Evolutionary conservation across 768 basidiomycete genomes (phyloP).

Genomic region (Lyophyllum atratum): DNA sequence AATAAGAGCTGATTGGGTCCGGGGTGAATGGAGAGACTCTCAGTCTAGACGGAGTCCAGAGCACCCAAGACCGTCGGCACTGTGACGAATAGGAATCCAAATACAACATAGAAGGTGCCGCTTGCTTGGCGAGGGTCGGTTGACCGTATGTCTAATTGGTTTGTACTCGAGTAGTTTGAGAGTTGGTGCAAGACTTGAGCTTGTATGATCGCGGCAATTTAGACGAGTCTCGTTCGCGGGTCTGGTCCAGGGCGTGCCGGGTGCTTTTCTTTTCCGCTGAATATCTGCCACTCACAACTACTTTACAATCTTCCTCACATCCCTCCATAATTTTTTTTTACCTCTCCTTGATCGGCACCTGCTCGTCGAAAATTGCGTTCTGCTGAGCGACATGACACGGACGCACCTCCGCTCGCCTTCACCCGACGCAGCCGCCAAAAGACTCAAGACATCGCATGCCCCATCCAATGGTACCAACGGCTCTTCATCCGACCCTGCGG

Average conservation of each 20-base stretch:
- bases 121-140: too few relatives aligned
- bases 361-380: neutral
- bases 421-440: slow-evolving; percentile 25
- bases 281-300: slow-evolving; percentile 2
- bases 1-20: too few relatives aligned
- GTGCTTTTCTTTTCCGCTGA: slow-evolving; percentile 6
- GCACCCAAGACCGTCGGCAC: too few relatives aligned
- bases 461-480: slow-evolving; percentile 11
- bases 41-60: too few relatives aligned
- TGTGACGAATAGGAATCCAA: too few relatives aligned
- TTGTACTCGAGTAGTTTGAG: too few relatives aligned
- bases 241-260: slow-evolving; percentile 1
- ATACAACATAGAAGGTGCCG: too few relatives aligned
- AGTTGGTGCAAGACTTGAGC: too few relatives aligned
- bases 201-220: neutral
- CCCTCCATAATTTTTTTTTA: neutral
- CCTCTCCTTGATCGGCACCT: neutral
- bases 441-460: slow-evolving; percentile 29
- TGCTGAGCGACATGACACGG: slow-evolving; percentile 24
- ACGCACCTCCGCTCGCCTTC: slow-evolving; percentile 30
- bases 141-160: too few relatives aligned
- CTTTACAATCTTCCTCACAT: slow-evolving; percentile 8
- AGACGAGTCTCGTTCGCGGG: slow-evolving; percentile 6
- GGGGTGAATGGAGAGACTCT: too few relatives aligned
- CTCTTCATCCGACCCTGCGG: slow-evolving; percentile 5